A percentile compares a stretch with the other conserved stretches of the same genome.
Evolutionary conservation across 2,329 filamentous ascomycete genomes (phyloP).

Genomic region (Pseudocercospora eumusae): DNA sequence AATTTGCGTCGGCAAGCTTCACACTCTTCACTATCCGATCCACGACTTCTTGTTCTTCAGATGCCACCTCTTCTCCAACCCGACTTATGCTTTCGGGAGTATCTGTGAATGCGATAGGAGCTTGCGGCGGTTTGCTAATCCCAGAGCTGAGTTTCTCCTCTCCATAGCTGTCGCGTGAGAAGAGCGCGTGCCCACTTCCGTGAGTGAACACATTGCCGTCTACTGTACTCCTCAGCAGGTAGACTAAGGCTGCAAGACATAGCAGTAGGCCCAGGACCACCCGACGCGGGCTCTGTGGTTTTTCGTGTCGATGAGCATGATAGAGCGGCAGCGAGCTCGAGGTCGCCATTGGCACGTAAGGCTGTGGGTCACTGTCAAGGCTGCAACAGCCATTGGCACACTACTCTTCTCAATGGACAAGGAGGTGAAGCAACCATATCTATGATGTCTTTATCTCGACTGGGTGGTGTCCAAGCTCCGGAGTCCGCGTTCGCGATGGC

Average conservation of each 20-base stretch:
- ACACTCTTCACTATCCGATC: constrained; percentile 2
- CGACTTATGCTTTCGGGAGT: not conserved
- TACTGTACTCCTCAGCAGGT: not conserved
- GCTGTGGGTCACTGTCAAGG: not conserved
- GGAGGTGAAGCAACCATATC: not conserved
- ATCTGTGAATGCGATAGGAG: not conserved
- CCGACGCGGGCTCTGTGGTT: not conserved
- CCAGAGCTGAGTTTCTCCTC: constrained; percentile 2
- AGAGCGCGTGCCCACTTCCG: not conserved
- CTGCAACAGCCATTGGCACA: not conserved
- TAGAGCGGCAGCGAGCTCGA: not conserved
- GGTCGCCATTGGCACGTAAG: not conserved
- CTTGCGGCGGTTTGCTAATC: not conserved
- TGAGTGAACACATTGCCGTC: not conserved
- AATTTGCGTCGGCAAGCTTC: not conserved
- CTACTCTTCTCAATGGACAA: not conserved
- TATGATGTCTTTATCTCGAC: not conserved
- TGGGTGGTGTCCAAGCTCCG: not conserved
- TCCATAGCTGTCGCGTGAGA: not conserved
- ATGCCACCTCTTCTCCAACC: not conserved
- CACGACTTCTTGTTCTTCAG: not conserved
- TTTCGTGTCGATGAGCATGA: not conserved
- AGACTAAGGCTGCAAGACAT: not conserved
- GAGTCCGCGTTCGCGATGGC: not conserved
- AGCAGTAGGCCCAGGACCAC: not conserved